phyloP scores from a whole-genome alignment of 352 stramenopile species.

The Globisporangium cylindrosporum region DNA sequence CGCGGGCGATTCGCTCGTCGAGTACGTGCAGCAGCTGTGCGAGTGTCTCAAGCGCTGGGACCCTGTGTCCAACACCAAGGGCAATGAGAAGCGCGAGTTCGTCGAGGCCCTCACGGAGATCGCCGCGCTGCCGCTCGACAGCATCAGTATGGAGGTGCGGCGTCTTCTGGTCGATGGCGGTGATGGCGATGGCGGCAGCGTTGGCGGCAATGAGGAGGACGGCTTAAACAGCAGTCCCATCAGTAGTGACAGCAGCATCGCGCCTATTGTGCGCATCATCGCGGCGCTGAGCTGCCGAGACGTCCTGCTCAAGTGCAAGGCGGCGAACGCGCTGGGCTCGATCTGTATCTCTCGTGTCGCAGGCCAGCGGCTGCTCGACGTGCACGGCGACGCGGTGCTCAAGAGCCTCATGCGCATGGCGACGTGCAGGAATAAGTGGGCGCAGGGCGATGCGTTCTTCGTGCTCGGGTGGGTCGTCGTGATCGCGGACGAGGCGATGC shows the following conservation, averaged over 20 bases:
- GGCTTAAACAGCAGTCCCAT: background rate
- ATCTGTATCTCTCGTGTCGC: constrained; percentile 73
- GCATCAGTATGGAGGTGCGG: constrained; percentile 70
- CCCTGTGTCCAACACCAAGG: constrained; percentile 19
- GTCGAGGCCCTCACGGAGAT: constrained; percentile 73
- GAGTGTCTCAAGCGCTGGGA: constrained; percentile 33
- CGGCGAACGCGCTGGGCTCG: constrained; percentile 66
- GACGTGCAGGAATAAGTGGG: constrained; percentile 68
- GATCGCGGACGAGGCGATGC: constrained; percentile 49
- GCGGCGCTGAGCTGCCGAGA: constrained; percentile 50
- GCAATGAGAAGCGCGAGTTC: constrained; percentile 43
- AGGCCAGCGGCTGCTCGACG: constrained; percentile 55
- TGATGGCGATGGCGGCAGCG: background rate
- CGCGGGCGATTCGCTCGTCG: constrained; percentile 11
- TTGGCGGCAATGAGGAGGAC: background rate
- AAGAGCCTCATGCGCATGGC: constrained; percentile 51
- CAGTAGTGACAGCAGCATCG: background rate
- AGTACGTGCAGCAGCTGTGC: constrained; percentile 20
- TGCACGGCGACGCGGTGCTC: constrained; percentile 36
- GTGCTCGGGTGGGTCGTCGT: constrained; percentile 76
- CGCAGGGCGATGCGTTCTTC: constrained; percentile 69
- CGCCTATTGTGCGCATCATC: constrained; percentile 36
- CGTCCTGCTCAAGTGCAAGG: constrained; percentile 79
- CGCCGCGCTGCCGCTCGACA: constrained; percentile 60
- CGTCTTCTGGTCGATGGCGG: constrained; percentile 39